Conservation (phyloP, 805 yeast species). For the Starmerella geochares region DNA sequence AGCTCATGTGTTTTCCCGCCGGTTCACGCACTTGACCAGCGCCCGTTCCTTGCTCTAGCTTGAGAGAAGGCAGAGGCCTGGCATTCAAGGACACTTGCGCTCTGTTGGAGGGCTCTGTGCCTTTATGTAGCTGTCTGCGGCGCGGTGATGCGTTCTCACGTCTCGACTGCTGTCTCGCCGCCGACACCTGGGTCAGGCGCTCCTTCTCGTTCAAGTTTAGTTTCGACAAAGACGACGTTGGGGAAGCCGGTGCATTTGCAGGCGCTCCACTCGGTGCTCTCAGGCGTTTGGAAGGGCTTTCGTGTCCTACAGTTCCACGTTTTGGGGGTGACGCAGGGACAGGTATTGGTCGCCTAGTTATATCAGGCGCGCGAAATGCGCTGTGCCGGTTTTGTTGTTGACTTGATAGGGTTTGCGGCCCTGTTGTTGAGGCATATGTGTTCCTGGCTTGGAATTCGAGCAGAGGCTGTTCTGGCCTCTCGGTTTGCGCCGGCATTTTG, state of each 20-base stretch:
- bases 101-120: background rate
- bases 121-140: background rate
- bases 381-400: background rate
- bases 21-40: background rate
- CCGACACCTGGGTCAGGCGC: conserved; percentile 10
- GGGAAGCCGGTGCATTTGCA: conserved; percentile 6
- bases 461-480: too few relatives aligned
- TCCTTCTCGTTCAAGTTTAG: conserved; percentile 11
- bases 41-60: background rate
- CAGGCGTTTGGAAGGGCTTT: conserved; percentile 17
- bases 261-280: conserved; percentile 11
- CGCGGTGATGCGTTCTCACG: conserved; percentile 3
- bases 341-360: background rate
- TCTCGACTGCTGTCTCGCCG: conserved; percentile 10
- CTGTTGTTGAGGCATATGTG: too few relatives aligned
- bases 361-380: background rate
- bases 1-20: background rate
- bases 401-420: too few relatives aligned
- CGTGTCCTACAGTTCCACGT: conserved; percentile 10
- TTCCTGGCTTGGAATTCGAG: too few relatives aligned
- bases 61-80: conserved; percentile 2
- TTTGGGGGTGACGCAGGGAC: conserved; percentile 8
- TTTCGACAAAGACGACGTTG: conserved; percentile 3
- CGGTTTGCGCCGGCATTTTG: too few relatives aligned
- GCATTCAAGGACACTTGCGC: background rate